phyloP scores from a whole-genome alignment of 1,284 basidiomycete species.

The Boletus semigastroideus region DNA sequence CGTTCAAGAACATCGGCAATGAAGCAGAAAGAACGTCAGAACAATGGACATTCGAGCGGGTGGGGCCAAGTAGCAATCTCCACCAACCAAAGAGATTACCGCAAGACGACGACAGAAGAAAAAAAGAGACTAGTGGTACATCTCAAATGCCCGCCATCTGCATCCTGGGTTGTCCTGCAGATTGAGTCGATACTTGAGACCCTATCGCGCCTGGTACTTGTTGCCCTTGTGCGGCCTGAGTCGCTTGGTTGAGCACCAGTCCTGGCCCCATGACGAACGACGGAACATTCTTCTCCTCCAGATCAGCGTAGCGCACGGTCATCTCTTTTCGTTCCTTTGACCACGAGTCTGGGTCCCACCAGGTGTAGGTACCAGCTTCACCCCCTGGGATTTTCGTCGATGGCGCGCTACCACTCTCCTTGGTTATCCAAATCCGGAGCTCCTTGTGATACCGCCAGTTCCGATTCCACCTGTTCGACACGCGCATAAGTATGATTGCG shows the following conservation, averaged over 20 bases:
- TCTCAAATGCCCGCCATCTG: conserved; percentile 35
- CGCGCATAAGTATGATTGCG: conserved; percentile 7
- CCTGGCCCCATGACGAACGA: conserved; percentile 57
- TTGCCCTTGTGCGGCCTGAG: conserved; percentile 28
- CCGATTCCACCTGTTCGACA: conserved; percentile 73
- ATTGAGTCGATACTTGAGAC: conserved; percentile 26
- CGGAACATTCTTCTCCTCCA: conserved; percentile 81
- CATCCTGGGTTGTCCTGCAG: conserved; percentile 32
- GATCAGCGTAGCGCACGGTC: conserved; percentile 80
- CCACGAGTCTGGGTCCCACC: conserved; percentile 92
- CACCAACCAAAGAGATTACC: conserved; percentile 2
- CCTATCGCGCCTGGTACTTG: conserved; percentile 34
- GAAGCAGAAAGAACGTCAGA: conserved; percentile 21
- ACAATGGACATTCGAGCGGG: conserved; percentile 18
- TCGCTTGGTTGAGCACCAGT: conserved; percentile 43
- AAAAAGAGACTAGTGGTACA: conserved; percentile 16
- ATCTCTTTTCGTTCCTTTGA: conserved; percentile 84
- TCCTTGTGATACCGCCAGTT: conserved; percentile 99
- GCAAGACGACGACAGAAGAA: no score
- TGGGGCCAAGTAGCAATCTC: conserved; percentile 2
- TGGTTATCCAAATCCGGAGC: conserved; percentile 92
- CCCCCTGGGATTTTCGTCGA: conserved; percentile 88
- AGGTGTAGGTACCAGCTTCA: conserved; percentile 88
- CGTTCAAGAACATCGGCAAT: conserved; percentile 33
- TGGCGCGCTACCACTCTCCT: conserved; percentile 81